Conservation (phyloP, 352 stramenopile species). For the Pythium phragmitis region DNA sequence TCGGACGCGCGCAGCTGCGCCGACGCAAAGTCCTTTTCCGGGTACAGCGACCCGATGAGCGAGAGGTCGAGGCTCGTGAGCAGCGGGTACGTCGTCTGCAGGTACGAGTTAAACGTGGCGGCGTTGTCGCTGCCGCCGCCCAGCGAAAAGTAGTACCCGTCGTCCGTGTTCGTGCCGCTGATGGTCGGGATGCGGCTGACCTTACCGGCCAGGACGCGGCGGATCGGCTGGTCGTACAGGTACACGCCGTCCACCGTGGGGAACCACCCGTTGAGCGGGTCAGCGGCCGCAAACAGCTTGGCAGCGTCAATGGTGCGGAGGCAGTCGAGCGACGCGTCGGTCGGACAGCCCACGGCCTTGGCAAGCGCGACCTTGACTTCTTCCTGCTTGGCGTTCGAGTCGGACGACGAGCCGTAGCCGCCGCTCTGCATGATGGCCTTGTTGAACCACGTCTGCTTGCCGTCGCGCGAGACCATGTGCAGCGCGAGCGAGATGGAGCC, state of each 20-base stretch:
- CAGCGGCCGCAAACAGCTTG: background rate
- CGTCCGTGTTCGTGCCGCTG: constrained; percentile 15
- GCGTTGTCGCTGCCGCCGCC: background rate
- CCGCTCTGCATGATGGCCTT: constrained; percentile 13
- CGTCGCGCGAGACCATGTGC: constrained; percentile 8
- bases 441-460: constrained; percentile 18
- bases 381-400: background rate
- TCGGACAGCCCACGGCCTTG: background rate
- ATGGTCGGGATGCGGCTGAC: constrained; percentile 18
- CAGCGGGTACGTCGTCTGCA: background rate
- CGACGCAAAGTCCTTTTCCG: background rate
- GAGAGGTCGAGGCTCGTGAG: constrained; percentile 1
- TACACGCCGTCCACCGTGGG: constrained; percentile 13
- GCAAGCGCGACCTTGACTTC: background rate
- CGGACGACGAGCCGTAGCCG: constrained; percentile 9
- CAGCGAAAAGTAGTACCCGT: constrained; percentile 9
- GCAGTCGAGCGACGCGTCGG: too few species aligned
- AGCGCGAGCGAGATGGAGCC: constrained; percentile 10
- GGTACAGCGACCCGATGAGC: constrained; percentile 5
- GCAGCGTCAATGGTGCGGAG: too few species aligned
- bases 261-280: constrained; percentile 2
- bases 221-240: constrained; percentile 1
- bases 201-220: constrained; percentile 6
- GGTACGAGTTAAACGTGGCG: background rate
- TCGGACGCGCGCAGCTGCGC: background rate